Evolutionary conservation across 2,329 filamentous ascomycete species (phyloP), one percentile per base, ranked within the genome.

Genomic region (Bertia moriformis): DNA sequence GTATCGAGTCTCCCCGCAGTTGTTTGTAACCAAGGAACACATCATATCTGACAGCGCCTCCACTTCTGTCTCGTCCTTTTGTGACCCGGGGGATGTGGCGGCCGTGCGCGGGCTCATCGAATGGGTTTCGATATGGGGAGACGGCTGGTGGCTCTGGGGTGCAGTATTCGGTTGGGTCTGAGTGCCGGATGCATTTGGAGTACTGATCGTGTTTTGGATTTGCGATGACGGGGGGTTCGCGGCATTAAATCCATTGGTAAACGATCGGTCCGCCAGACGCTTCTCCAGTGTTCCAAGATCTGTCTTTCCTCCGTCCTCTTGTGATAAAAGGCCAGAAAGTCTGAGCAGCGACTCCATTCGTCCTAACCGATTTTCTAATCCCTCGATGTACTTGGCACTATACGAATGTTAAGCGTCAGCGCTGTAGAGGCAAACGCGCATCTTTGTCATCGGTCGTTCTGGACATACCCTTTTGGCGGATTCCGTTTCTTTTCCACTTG

Each of bases 401-500:
- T 2, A 35, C 15, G 12, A 7, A 35, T 35, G 15, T 15, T 13
- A 10, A 12, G 10, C 22, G 22, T 35, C 32, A 35, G 32, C 32
- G 17, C 15, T n/a, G n/a, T n/a, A n/a, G n/a, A n/a, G n/a, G n/a
- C n/a, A n/a, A n/a, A n/a, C n/a, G n/a, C n/a, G n/a, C n/a, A n/a
- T n/a, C n/a, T n/a, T n/a, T n/a, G n/a, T n/a, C n/a, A n/a, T n/a
- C n/a, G n/a, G n/a, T n/a, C n/a, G n/a, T n/a, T n/a, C n/a, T n/a
- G n/a, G n/a, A n/a, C 72, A 47, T 71, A 93, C 87, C 91, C 89
- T 68, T 96, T 98, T 1, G 89, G 91, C 39, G 91, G 89, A 58
- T 83, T 91, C 42, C 91, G 75, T 70, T 98, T 98, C 77, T 98
- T 98, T 65, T 98, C 91, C 27, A 96, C 88, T 56, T 94, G 87